Conservation (phyloP, 176 grass and related monocot species). For the Ampelocalamus luodianensis region DNA sequence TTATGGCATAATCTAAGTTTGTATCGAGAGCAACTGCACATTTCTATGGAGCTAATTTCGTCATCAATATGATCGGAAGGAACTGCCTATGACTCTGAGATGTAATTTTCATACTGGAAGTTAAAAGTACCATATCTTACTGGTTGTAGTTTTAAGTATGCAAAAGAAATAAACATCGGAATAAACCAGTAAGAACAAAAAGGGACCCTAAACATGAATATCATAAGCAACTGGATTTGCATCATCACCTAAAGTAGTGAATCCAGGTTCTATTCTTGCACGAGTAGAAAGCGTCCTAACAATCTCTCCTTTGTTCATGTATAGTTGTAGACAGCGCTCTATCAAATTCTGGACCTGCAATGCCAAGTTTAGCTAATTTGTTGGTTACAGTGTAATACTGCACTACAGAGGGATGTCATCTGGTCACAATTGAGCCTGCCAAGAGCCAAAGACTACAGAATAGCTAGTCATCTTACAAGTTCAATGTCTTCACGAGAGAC, state of each 20-base stretch:
- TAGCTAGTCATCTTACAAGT: conserved; percentile 63
- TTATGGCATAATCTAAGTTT: conserved; percentile 5
- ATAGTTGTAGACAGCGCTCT: conserved; percentile 91
- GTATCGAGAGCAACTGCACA: not conserved
- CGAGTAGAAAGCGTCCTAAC: conserved; percentile 85
- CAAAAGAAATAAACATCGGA: not conserved
- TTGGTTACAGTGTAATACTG: conserved; percentile 19
- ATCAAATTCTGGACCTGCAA: conserved; percentile 99
- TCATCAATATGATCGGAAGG: not conserved
- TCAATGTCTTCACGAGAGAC: conserved; percentile 97
- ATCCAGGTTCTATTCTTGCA: conserved; percentile 96
- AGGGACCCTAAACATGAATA: conserved; percentile 16
- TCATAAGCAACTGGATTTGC: conserved; percentile 11
- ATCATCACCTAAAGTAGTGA: conserved; percentile 86
- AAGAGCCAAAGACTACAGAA: conserved; percentile 4
- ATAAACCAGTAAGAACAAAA: conserved; percentile 34
- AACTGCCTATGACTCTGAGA: not conserved
- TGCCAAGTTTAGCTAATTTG: conserved; percentile 32
- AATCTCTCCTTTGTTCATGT: conserved; percentile 98
- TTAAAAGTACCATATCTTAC: not conserved
- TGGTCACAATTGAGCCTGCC: not conserved
- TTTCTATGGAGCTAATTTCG: conserved; percentile 1
- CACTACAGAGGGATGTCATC: conserved; percentile 10
- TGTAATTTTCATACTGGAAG: conserved; percentile 8
- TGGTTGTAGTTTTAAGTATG: conserved; percentile 4